Evolutionary conservation across 495 filamentous ascomycete species (phyloP), one percentile per base, ranked within the genome.

Genomic region (Penicillium cataractarum): DNA sequence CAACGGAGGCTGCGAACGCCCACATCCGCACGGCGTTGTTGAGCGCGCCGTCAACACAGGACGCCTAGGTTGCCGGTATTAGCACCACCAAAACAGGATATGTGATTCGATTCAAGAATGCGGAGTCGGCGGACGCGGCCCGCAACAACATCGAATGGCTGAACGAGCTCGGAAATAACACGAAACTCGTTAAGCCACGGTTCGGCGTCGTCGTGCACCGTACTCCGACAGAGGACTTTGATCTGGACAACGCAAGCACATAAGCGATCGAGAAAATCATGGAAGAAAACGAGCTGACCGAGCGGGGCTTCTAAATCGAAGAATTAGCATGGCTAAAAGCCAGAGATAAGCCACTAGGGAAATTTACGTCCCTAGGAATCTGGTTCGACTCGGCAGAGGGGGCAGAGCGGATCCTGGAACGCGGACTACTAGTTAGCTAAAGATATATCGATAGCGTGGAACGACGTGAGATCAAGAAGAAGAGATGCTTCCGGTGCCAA

Each of bases 401-500:
- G 10, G 42, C 44, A 6, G 44, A 26, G 3, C 26, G 12, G 2
- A 48, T 26, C 21, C 44, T 48, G 2, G 5, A 48, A 1, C 63
- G 67, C n/a, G 63, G 71, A 12, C 55, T 74, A 13, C 37, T 76
- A 8, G 61, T 71, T 1, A 63, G 58, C 19, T 21, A 67, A 44
- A 54, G 61, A 31, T 66, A 64, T n/a, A 72, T 73, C 35, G 35
- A 46, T 2, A 63, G 58, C 13, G 57, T 74, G 2, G 65, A 71
- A 51, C 54, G 35, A 1, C 60, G 62, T 17, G 31, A 66, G 37
- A 58, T 71, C 19, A 64, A 75, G 32, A 59, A 55, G 19, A 72
- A 72, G 27, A 50, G 65, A 53, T 77, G 63, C 60, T 64, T 64
- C 44, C 62, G 66, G 6, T 77, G 65, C 58, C 51, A 75, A 59